Base-by-base conservation (phyloP, 148 eudicot species). In the Tetragonia tetragonoides region DNA sequence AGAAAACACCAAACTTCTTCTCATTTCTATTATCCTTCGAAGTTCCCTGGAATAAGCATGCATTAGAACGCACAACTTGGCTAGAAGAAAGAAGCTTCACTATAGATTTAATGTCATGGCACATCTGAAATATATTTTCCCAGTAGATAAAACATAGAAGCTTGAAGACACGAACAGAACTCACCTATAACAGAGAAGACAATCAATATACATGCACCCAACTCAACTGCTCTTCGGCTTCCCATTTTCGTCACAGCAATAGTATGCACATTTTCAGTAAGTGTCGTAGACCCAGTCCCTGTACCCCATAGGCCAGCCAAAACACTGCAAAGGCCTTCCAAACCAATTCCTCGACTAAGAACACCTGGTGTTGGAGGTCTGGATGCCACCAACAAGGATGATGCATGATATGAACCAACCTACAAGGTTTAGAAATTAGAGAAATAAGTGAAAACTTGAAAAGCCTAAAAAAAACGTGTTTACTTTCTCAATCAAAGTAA, bases 241-340 rank as follows among this genome's bases (percentile, higher is more conserved):
- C 99, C 99, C 97, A 95, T 87, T 87, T 95, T 95, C 18, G 99
- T 95, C 23, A 95, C 99, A 39, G 97, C 99, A 84, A 95, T 92
- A 14, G 99, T 95, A 79, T 95, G 99, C 51, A 95, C 90, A 72
- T 95, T 95, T 83, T 95, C 99, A 70, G 97, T 92, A 60, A 95
- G 88, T 69, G 97, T 91, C 46, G 96, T 77, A 37, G 96, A 92
- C 60, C 99, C 97, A 65, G 99, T 95, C 60, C 99, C 99, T 53
- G 89, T 92, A 75, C 99, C 99, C 99, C 99, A 95, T 53, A 95
- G 79, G 76, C 92, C 97, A 79, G 99, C 99, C 85, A 95, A 87
- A 41, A 95, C 73, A 76, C 99, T 91, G 70, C 86, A 86, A 76
- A 95, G 79, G 70, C 99, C 99, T 90, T 95, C 99, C 72, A 95